Base-by-base conservation (phyloP, 1,284 basidiomycete species). In the Trichosporon coremiiforme region DNA sequence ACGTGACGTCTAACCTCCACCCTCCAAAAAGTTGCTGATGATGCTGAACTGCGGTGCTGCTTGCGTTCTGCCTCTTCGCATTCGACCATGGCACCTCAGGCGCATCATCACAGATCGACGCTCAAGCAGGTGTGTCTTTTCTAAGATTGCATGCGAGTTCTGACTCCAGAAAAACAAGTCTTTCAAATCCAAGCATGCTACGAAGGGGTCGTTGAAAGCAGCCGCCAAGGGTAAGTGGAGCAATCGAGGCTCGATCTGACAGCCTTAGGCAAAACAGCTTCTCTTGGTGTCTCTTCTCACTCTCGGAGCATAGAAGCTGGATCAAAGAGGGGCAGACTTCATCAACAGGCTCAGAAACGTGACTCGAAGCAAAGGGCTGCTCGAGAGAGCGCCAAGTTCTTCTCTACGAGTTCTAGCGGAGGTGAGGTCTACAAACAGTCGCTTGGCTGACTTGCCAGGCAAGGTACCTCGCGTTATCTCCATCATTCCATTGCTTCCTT, bases 121-220 rank as follows among this genome's bases (percentile, higher is more conserved):
- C 87, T 94, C 72, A 96, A 95, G 83, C 93, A 95, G 87, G 91
- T 90, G 69, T 12, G 53, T 53, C 13, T 4, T n/a, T n/a, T n/a
- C n/a, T n/a, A n/a, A n/a, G n/a, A n/a, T n/a, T n/a, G n/a, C n/a
- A n/a, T n/a, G n/a, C n/a, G n/a, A n/a, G n/a, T n/a, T n/a, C n/a
- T n/a, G n/a, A n/a, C n/a, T n/a, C n/a, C n/a, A n/a, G 92, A 85
- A 88, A 85, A 96, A 97, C 83, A 97, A 97, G 81, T 74, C 87
- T 1, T 96, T 92, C 87, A 95, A 95, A 81, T 93, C 91, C 0
- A 91, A 90, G 79, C 93, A 97, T 86, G 88, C 93, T 0, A 88
- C 91, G 4, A 95, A 96, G 83, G 89, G 75, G 8, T 87, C 90
- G 0, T 79, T 94, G 62, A 94, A 92, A 80, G 90, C 92, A 57